A percentile compares a stretch with the other conserved stretches of the same genome.
Evolutionary conservation across 1,284 basidiomycete genomes (phyloP).

Genomic region (Cutaneotrichosporon spelunceum): DNA sequence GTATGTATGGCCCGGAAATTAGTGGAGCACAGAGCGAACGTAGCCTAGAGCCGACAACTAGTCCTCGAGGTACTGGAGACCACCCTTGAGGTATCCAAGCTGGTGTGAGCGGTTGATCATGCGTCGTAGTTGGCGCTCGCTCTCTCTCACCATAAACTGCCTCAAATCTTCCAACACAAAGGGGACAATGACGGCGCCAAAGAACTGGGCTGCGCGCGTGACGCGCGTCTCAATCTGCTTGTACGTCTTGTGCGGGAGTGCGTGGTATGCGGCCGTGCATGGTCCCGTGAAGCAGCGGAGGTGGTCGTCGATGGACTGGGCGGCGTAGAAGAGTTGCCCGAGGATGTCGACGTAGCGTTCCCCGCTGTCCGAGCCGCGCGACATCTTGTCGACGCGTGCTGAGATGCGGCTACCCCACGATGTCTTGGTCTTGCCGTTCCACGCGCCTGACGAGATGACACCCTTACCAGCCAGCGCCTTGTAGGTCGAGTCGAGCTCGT

Average conservation of each 20-base stretch:
- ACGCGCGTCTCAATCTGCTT: conserved; percentile 69
- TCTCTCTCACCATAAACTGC: conserved; percentile 68
- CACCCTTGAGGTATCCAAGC: conserved; percentile 43
- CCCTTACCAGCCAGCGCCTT: conserved; percentile 91
- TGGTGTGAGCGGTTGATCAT: conserved; percentile 13
- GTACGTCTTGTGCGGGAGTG: conserved; percentile 64
- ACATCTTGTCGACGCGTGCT: conserved; percentile 82
- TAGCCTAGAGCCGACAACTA: conserved; percentile 13
- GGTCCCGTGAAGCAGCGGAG: conserved; percentile 63
- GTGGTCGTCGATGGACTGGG: conserved; percentile 82
- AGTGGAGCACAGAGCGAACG: conserved; percentile 3
- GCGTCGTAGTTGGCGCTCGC: neutral
- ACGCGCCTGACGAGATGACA: conserved; percentile 53
- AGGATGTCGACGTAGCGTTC: conserved; percentile 78
- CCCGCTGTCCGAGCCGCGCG: conserved; percentile 82
- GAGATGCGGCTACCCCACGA: conserved; percentile 77
- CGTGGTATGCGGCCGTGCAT: conserved; percentile 64
- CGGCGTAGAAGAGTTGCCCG: conserved; percentile 67
- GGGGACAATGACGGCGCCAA: conserved; percentile 80
- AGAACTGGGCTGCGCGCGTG: conserved; percentile 80
- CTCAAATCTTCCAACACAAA: conserved; percentile 74
- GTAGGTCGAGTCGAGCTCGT: conserved; percentile 74
- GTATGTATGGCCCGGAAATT: neutral
- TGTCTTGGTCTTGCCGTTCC: conserved; percentile 65
- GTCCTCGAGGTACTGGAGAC: conserved; percentile 41